A percentile compares a stretch with the other conserved stretches of the same genome.
Conservation (phyloP, 1,139 yeast genomes). For the Pneumocystis jirovecii region DNA sequence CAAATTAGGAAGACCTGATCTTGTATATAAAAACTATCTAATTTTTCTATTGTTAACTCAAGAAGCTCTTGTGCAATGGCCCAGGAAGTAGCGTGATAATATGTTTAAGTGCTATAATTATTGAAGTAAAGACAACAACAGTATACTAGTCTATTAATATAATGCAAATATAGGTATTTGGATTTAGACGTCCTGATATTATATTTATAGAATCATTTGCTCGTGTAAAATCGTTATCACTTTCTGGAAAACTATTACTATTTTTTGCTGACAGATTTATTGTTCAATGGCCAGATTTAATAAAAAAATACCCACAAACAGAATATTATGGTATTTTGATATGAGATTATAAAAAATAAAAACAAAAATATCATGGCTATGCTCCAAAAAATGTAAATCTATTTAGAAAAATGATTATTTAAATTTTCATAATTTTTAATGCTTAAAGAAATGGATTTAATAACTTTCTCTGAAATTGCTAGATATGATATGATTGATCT, state of each 20-base stretch:
- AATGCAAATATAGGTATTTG: conserved; percentile 22
- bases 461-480: background rate
- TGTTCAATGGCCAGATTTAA: conserved; percentile 79
- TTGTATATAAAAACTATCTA: conserved; percentile 12
- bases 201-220: conserved; percentile 83
- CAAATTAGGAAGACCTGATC: conserved; percentile 19
- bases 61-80: conserved; percentile 55
- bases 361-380: background rate
- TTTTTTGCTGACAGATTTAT: conserved; percentile 47
- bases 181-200: conserved; percentile 41
- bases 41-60: conserved; percentile 12
- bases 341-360: conserved; percentile 17
- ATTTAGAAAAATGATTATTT: background rate
- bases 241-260: conserved; percentile 60
- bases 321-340: conserved; percentile 70
- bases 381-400: background rate
- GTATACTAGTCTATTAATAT: background rate
- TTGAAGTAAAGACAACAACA: conserved; percentile 25
- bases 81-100: conserved; percentile 86
- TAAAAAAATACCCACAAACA: conserved; percentile 39
- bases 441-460: background rate
- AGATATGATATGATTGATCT: background rate
- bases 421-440: background rate
- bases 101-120: conserved; percentile 44
- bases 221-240: conserved; percentile 57